Base-by-base conservation (phyloP, 768 basidiomycete species). In the Kondoa malvinella region DNA sequence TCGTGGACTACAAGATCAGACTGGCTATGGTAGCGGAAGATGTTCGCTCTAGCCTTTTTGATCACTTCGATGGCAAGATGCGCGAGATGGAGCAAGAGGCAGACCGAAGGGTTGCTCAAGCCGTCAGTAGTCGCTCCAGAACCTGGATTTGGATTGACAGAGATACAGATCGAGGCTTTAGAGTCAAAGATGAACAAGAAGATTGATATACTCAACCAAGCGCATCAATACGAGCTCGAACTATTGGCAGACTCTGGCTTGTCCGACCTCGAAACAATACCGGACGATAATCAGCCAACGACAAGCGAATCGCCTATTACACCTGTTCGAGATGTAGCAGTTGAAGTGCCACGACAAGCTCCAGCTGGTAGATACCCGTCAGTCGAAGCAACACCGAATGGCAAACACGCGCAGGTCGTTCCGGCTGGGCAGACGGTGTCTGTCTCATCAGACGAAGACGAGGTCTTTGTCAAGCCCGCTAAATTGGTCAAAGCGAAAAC, bases 171-270 rank as follows among this genome's bases (percentile, higher is more conserved):
- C 26, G 58, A 30, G 15, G 56, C 65, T 27, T 30, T 34, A 31
- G 68, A 69, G 56, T n/a, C 34, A 2, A 56, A 66, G 17, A 66
- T 66, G 65, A 56, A 69, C 32, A 4, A n/a, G 25, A 69, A 69
- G 67, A 68, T 69, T 57, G 68, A 69, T 40, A 69, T 66, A 25
- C 25, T 69, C 66, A 67, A 65, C 33, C 31, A 40, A 27, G 32
- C 65, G 14, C 62, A 68, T 21, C 29, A 65, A 14, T 25, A 34
- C 4, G 40, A 34, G 32, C 27, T 64, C 12, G 67, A n/a, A 3
- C 4, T 50, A 2, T 30, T 66, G 8, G 2, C 34, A 57, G 56
- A 66, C 15, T 57, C 58, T 26, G 50, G 31, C 21, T 29, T 63
- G n/a, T 61, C 26, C 25, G 59, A 61, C 25, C 59, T 27, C 8